These are phyloP conservation scores for Sphaerobolus stellatus DNA, from an alignment of 1,284 basidiomycete species.

Conservation along the genomic window DNA sequence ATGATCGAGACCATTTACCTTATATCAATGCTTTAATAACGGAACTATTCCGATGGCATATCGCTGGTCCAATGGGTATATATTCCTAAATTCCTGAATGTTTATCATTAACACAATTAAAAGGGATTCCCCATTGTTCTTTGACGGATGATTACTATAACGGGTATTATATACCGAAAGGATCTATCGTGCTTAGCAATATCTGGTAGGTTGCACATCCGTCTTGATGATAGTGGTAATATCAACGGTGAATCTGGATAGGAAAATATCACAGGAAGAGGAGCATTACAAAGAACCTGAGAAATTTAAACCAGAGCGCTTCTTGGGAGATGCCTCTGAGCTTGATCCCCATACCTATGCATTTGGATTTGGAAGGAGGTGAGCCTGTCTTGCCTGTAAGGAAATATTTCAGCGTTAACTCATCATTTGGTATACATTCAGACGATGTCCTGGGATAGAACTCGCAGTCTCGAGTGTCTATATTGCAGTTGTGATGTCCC, in stretches of 20 bases:
- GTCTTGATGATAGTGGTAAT: too few species aligned
- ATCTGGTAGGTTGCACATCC: background rate
- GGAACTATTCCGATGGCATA: background rate
- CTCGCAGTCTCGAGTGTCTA: background rate
- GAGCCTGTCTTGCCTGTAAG: too few species aligned
- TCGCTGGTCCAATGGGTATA: background rate
- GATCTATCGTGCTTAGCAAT: background rate
- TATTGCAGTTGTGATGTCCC: background rate
- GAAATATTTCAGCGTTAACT: too few species aligned
- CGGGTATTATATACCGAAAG: background rate
- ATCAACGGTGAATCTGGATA: too few species aligned
- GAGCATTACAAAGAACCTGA: background rate
- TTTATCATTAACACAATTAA: too few species aligned
- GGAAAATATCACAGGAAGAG: background rate
- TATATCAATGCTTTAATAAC: background rate
- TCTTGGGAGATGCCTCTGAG: background rate
- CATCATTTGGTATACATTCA: too few species aligned
- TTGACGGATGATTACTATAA: background rate
- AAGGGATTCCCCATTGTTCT: too few species aligned
- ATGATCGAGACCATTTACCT: constrained; percentile 10
- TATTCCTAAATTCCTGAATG: too few species aligned
- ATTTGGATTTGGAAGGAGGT: background rate
- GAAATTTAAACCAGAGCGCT: background rate
- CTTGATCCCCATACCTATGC: background rate
- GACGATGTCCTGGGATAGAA: background rate